Conservation (phyloP, 2,329 filamentous ascomycete genomes). For the Capronia americana region DNA sequence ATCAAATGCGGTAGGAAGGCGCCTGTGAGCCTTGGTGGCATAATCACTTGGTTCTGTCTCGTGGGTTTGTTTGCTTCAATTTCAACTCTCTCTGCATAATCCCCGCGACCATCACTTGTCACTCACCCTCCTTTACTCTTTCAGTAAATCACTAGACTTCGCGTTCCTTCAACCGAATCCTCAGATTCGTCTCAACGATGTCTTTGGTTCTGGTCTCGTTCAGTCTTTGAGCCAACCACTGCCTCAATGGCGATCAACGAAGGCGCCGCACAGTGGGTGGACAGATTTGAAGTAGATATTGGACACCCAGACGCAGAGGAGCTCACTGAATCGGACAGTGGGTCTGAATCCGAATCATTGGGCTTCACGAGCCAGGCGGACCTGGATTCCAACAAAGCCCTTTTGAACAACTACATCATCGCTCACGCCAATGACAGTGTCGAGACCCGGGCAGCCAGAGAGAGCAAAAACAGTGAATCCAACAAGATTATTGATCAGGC, state of each 20-base stretch:
- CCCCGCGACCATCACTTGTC: neutral
- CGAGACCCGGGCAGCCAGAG: slow-evolving; percentile 13
- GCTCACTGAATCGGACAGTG: slow-evolving; percentile 26
- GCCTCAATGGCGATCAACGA: slow-evolving; percentile 7
- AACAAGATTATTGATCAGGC: slow-evolving; percentile 74
- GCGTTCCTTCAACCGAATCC: neutral
- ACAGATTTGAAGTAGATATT: neutral
- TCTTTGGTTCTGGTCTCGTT: neutral
- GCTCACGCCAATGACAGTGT: slow-evolving; percentile 9
- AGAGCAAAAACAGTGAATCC: slow-evolving; percentile 57
- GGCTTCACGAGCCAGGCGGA: neutral
- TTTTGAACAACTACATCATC: slow-evolving; percentile 30
- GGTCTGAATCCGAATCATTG: slow-evolving; percentile 5
- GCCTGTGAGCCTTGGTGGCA: neutral
- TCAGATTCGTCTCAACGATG: neutral
- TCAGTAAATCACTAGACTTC: neutral
- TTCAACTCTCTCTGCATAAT: slow-evolving; percentile 7
- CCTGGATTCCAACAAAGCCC: slow-evolving; percentile 27
- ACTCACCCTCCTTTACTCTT: neutral
- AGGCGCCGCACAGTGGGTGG: neutral
- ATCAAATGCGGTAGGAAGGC: slow-evolving; percentile 1
- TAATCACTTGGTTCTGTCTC: neutral
- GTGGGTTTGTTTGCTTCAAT: slow-evolving; percentile 19
- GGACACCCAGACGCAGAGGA: slow-evolving; percentile 14
- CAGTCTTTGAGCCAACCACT: neutral